Percentiles rank a stretch among this genome's conserved stretches.
Conservation (phyloP, 169 alveolate genomes). For the Toxoplasma gondii region DNA sequence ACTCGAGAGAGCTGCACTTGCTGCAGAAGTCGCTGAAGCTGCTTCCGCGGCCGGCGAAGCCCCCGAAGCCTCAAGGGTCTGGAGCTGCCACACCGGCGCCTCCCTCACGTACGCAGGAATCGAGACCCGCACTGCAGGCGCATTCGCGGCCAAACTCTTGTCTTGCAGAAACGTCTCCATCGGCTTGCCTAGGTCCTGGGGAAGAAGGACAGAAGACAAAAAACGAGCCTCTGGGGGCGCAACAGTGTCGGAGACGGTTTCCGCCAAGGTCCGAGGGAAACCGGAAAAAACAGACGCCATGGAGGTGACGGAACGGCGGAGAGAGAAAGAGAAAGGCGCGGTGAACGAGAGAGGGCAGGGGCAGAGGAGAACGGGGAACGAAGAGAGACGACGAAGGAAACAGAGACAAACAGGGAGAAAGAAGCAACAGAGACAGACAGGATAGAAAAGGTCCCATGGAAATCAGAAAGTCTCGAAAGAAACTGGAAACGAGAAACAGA, state of each 20-base stretch:
- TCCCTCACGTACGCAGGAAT: constrained; percentile 1
- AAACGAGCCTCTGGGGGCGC: neutral
- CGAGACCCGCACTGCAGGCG: neutral
- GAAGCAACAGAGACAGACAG: no score
- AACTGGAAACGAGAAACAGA: neutral
- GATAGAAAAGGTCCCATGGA: no score
- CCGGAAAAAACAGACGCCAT: no score
- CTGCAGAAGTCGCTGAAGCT: neutral
- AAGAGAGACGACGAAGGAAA: neutral
- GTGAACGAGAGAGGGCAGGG: neutral
- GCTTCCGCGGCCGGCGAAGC: neutral
- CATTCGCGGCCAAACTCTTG: neutral
- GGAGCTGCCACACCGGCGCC: neutral
- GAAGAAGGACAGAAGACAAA: neutral
- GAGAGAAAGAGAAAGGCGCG: neutral
- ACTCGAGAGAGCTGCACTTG: neutral
- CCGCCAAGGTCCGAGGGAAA: no score
- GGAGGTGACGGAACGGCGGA: no score
- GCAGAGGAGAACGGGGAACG: neutral
- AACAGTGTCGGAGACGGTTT: no score
- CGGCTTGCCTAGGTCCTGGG: constrained; percentile 52
- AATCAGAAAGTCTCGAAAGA: neutral
- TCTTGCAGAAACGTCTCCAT: constrained; percentile 35
- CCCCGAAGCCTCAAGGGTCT: neutral
- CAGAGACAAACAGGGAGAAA: no score